A percentile compares a stretch with the other conserved stretches of the same genome.
These are phyloP conservation scores for Prototheca cutis DNA, from an alignment of 163 green algal species.

Conservation along the genomic window DNA sequence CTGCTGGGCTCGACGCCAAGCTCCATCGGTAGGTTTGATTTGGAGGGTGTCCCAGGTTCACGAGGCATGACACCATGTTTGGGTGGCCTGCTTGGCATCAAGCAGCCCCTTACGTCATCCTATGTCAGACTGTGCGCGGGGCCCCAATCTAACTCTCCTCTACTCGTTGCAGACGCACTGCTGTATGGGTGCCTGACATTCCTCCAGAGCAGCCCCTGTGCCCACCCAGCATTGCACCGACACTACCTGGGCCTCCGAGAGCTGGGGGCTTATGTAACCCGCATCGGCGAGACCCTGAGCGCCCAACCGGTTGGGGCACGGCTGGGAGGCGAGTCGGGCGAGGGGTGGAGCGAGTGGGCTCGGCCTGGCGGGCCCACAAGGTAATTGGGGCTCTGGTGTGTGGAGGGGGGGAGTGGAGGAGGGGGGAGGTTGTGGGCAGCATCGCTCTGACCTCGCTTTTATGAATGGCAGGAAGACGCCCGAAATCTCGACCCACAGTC, in stretches of 20 bases:
- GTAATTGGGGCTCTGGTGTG: not conserved
- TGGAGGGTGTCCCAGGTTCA: too few relatives aligned
- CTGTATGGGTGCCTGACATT: constrained; percentile 35
- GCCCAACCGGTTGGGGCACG: not conserved
- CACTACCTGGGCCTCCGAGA: constrained; percentile 3
- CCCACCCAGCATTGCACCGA: constrained; percentile 23
- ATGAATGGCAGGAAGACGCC: too few relatives aligned
- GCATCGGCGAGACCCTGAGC: constrained; percentile 15
- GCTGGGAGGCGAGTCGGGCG: constrained; percentile 1
- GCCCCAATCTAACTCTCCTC: too few relatives aligned
- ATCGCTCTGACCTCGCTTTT: too few relatives aligned
- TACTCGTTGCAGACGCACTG: constrained; percentile 21
- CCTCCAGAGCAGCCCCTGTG: constrained; percentile 24
- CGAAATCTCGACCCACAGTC: too few relatives aligned
- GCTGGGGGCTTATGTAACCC: constrained; percentile 19
- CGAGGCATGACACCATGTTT: too few relatives aligned
- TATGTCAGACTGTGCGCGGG: too few relatives aligned
- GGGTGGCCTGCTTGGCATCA: too few relatives aligned
- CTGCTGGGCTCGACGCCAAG: constrained; percentile 28
- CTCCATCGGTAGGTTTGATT: constrained; percentile 19
- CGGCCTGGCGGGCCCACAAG: not conserved
- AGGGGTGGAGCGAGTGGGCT: constrained; percentile 11
- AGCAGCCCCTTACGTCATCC: too few relatives aligned
- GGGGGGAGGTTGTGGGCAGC: too few relatives aligned
- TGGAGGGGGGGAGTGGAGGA: not conserved